Base-by-base conservation (phyloP, 768 basidiomycete species). In the Termitomyces sp. region DNA sequence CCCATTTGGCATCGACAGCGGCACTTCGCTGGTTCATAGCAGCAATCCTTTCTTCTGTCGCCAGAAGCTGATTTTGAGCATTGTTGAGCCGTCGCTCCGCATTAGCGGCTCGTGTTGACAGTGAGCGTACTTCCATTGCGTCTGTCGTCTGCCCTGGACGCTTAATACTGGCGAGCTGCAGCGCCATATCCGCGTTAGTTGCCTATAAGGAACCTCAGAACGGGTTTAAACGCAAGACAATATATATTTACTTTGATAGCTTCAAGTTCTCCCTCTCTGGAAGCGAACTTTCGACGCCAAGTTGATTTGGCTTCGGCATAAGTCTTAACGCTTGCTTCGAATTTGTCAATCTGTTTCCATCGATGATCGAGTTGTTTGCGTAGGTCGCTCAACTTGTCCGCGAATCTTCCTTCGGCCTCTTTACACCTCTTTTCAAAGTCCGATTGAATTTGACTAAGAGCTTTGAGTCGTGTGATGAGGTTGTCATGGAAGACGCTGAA, bases 401-500 rank as follows among this genome's bases (percentile, higher is more conserved):
- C 69, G 61, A 88, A 91, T 22, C 78, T 77, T 4, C 70, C 70
- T 63, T 98, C 96, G 0, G 82, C 80, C 19, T 93, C 90, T 68
- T 92, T 93, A 59, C 78, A 77, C 11, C 88, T 82, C 64, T 84
- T 88, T 65, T 98, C 94, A 65, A 96, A 97, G 62, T 93, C 85
- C 30, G 80, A 68, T 67, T 93, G 87, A 35, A 98, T 88, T 60
- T 91, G 85, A 52, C 83, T 88, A 55, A 98, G 80, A 0, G 85
- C 77, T 65, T 93, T 93, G 28, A 99, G 77, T 12, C 95, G 83
- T 1, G 85, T 82, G 65, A 97, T 88, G 22, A 99, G 82, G 62
- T 93, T 94, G 70, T 97, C 94, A 62, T 96, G 91, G 77, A 99
- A 97, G 53, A 93, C 87, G 60, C 81, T 75, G 64, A 98, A 97